Evolutionary conservation across 2,329 filamentous ascomycete genomes (phyloP).

Genomic region (Chaetomiaceae sp.): DNA sequence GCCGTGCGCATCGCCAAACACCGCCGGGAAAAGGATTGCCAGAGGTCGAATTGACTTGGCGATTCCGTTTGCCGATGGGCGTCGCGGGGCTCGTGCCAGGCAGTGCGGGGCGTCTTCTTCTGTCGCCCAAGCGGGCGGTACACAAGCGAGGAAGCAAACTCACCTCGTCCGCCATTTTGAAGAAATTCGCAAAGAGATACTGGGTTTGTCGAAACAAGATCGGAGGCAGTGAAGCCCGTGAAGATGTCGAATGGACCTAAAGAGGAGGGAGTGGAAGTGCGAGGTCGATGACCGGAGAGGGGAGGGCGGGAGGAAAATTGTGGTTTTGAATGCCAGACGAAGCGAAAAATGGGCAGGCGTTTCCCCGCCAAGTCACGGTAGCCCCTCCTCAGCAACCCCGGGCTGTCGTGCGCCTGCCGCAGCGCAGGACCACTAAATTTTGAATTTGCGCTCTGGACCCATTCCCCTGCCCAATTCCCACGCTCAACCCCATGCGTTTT

Average conservation of each 20-base stretch:
- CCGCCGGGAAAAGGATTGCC: background rate
- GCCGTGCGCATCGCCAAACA: background rate
- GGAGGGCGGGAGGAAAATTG: slow-evolving; percentile 28
- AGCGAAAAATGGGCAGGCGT: slow-evolving; percentile 26
- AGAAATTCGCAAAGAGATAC: slow-evolving; percentile 36
- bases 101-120: slow-evolving; percentile 46
- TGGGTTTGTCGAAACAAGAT: slow-evolving; percentile 29
- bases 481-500: background rate
- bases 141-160: slow-evolving; percentile 19
- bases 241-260: slow-evolving; percentile 25
- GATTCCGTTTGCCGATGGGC: slow-evolving; percentile 11
- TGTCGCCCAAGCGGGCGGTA: slow-evolving; percentile 27
- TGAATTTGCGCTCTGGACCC: slow-evolving; percentile 10
- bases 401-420: slow-evolving; percentile 13
- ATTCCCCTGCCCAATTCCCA: background rate
- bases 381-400: slow-evolving; percentile 18
- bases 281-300: slow-evolving; percentile 24
- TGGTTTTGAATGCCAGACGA: slow-evolving; percentile 27
- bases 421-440: slow-evolving; percentile 14
- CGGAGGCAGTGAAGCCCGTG: slow-evolving; percentile 28
- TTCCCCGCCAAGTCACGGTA: slow-evolving; percentile 24
- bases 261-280: slow-evolving; percentile 17
- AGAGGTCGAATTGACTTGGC: slow-evolving; percentile 8
- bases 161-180: slow-evolving; percentile 52
- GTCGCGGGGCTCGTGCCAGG: slow-evolving; percentile 26